Conservation (phyloP, 139 green algal genomes). For the Klebsormidium nitens region DNA sequence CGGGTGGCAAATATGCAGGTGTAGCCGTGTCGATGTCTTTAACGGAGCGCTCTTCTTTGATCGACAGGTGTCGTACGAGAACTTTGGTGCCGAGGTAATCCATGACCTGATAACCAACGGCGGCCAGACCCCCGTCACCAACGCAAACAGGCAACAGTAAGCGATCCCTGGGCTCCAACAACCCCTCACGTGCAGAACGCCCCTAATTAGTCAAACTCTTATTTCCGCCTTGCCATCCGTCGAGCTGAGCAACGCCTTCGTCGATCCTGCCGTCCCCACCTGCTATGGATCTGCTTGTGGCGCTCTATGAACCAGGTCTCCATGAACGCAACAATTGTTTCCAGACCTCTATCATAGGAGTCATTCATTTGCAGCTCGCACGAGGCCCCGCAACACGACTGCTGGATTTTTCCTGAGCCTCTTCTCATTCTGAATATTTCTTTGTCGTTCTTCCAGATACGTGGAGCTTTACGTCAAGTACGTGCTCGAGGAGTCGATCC, state of each 20-base stretch:
- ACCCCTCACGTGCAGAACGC: too few relatives aligned
- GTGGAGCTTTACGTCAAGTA: constrained; percentile 41
- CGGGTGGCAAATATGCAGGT: too few relatives aligned
- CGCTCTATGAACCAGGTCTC: not conserved
- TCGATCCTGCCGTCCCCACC: too few relatives aligned
- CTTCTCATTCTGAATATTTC: not conserved
- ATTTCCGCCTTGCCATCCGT: too few relatives aligned
- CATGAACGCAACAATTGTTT: not conserved
- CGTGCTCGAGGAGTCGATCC: constrained; percentile 48
- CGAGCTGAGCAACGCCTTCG: too few relatives aligned
- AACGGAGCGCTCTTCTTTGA: too few relatives aligned
- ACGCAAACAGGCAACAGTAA: constrained; percentile 60
- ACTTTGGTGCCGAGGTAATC: constrained; percentile 9
- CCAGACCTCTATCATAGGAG: constrained; percentile 2
- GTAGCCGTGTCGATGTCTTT: too few relatives aligned
- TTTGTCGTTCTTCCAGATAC: not conserved
- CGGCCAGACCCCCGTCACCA: constrained; percentile 48
- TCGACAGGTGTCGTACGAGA: constrained; percentile 24
- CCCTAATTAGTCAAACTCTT: too few relatives aligned
- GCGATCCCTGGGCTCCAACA: too few relatives aligned
- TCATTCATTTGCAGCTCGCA: too few relatives aligned
- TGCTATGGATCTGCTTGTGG: constrained; percentile 59
- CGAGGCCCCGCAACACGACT: too few relatives aligned
- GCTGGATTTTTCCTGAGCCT: too few relatives aligned
- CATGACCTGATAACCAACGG: constrained; percentile 15